Percentiles rank a stretch among this genome's conserved stretches.
Conservation (phyloP, 2,329 filamentous ascomycete species). For the Elsinoe arachidis region DNA sequence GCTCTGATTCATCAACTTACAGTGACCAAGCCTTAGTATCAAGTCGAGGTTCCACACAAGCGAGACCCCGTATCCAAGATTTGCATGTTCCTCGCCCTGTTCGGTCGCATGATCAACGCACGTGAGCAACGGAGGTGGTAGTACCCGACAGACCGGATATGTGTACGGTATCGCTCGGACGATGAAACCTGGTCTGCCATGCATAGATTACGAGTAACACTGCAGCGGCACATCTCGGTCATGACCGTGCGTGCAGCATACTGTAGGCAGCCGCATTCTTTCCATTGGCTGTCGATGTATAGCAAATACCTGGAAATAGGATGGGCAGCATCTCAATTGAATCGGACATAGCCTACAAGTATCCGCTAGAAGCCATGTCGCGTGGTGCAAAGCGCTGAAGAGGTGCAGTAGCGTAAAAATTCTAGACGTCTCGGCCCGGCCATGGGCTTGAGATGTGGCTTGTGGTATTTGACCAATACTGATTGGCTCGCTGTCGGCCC, state of each 20-base stretch:
- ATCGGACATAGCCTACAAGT: constrained; percentile 1
- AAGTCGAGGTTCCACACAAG: background rate
- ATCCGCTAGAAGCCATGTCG: background rate
- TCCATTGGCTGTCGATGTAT: background rate
- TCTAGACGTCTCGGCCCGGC: background rate
- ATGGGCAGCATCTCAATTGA: background rate
- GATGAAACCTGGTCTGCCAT: background rate
- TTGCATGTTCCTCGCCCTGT: background rate
- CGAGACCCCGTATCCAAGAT: constrained; percentile 2
- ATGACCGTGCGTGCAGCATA: background rate
- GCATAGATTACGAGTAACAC: background rate
- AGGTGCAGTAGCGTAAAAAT: background rate
- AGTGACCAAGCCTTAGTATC: background rate
- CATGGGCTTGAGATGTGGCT: background rate
- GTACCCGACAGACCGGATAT: background rate
- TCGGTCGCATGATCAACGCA: background rate
- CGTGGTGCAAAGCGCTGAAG: background rate
- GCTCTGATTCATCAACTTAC: background rate
- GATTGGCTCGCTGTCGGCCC: background rate
- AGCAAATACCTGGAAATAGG: background rate
- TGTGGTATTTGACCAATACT: background rate
- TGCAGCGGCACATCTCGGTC: background rate
- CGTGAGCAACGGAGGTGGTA: background rate
- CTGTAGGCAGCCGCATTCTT: constrained; percentile 1
- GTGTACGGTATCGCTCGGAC: background rate